Evolutionary conservation across 2,329 filamentous ascomycete species (phyloP), one percentile per base, ranked within the genome.

Genomic region (Apiospora phragmitis): DNA sequence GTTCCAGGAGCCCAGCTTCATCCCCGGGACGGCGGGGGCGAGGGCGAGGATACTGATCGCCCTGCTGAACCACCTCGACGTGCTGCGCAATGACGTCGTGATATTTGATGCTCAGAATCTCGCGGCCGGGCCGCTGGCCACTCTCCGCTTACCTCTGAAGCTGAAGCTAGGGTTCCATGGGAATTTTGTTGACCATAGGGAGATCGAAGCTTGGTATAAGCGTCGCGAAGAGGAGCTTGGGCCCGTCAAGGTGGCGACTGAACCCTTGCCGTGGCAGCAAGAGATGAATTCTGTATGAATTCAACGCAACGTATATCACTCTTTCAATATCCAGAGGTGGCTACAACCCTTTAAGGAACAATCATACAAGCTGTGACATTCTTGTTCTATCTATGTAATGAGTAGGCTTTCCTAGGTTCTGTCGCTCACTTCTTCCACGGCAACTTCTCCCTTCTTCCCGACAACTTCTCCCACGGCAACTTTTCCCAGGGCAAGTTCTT

Each of bases 1-100:
- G 0, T 85, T 87, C 72, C 86, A 88, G 75, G 87, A 89, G 72
- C 86, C 87, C 0, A 83, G 85, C 0, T 89, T 89, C 70, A 83
- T 88, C 16, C 86, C 0, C 79, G 80, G 42, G 76, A 80, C 1
- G 79, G 79, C 26, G 81, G 78, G 0, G 77, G 70, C 1, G 86
- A 88, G 73, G 86, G 85, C 0, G 85, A 88, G 68, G 86, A 1
- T 88, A 86, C 72, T 82, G 73, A 81, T 87, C 43, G 84, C 84
- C 26, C 79, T 85, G 68, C 77, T 84, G 51, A 85, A 85, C 72
- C 80, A 83, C 69, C 80, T 86, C 4, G 85, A 86, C 72, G 79
- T 81, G 67, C 74, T 84, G 42, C 77, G 83, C 67, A 85, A 84
- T 72, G 83, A 84, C 68, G 79, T 84, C 8, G 78, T 82, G n/a